Base-by-base conservation (phyloP, 2,329 filamentous ascomycete genomes). In the Aspergillus ochraceoroseus region DNA sequence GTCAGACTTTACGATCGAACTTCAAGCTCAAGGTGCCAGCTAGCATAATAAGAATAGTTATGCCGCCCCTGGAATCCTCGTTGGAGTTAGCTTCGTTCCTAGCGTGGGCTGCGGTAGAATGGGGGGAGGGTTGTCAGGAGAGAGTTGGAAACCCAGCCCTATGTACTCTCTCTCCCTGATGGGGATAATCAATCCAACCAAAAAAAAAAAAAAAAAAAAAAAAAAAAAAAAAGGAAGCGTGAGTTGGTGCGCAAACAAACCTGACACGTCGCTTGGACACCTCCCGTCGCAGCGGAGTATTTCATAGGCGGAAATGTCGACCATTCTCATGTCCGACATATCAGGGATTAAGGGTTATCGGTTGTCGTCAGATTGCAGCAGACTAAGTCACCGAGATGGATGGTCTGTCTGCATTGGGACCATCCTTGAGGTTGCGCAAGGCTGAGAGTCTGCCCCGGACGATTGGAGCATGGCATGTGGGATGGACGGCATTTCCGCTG, bases 241-340 rank as follows among this genome's bases (percentile, higher is more conserved):
- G 36, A 32, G 22, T 39, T 27, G 28, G n/a, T 39, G 36, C 15
- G 36, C 27, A 20, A 32, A n/a, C 20, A 22, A 32, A 25, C 31
- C 12, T 13, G 29, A 32, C 36, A 39, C 36, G 29, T 32, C 20
- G 36, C 31, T 39, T 39, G 36, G 36, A 20, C 15, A 29, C 36
- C 20, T 23, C 26, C 22, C 28, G 15, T 15, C 28, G 17, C 3
- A 7, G n/a, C 20, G 6, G 3, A 15, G 20, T 6, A 18, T 31
- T n/a, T 20, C 8, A 39, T 32, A 39, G 36, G 36, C 22, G 36
- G 36, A 32, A 22, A 20, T 25, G 14, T 14, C 15, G 11, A n/a
- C 36, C 28, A 32, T n/a, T 32, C 36, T 31, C 9, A 17, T 35
- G 8, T 35, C n/a, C 12, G 12, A 14, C 7, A 11, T 9, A 22